Evolutionary conservation across 2,329 filamentous ascomycete genomes (phyloP).

Genomic region (Zymoseptoria pseudotritici): DNA sequence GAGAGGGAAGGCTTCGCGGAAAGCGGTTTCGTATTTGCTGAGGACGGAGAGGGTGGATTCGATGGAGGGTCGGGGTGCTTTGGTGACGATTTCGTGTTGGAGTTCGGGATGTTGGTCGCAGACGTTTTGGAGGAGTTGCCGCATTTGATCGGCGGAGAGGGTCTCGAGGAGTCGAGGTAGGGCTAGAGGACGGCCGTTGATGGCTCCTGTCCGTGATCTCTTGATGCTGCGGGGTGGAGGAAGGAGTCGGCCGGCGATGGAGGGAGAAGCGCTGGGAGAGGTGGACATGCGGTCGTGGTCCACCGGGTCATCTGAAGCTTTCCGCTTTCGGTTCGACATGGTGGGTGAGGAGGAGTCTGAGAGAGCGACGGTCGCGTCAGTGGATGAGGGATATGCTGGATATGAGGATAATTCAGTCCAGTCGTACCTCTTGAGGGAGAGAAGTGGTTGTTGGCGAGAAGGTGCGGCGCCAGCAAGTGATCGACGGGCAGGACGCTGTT

Average conservation of each 20-base stretch:
- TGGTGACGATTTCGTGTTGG: constrained; percentile 71
- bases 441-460: constrained; percentile 52
- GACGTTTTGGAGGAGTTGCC: constrained; percentile 79
- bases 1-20: constrained; percentile 75
- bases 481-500: constrained; percentile 54
- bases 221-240: constrained; percentile 56
- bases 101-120: constrained; percentile 86
- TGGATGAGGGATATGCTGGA: constrained; percentile 31
- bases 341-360: constrained; percentile 32
- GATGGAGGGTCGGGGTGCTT: constrained; percentile 81
- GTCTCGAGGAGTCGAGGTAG: constrained; percentile 84
- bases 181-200: constrained; percentile 53
- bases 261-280: constrained; percentile 76
- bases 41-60: constrained; percentile 73
- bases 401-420: constrained; percentile 20
- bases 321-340: constrained; percentile 65
- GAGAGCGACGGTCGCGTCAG: constrained; percentile 17
- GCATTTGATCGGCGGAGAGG: constrained; percentile 74
- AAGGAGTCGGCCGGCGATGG: constrained; percentile 61
- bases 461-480: constrained; percentile 54
- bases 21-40: constrained; percentile 67
- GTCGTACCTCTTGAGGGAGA: constrained; percentile 53
- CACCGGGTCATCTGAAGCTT: constrained; percentile 66
- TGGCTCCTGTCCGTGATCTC: constrained; percentile 60
- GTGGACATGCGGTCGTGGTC: constrained; percentile 77